Evolutionary conservation across 2,329 filamentous ascomycete genomes (phyloP), one percentile per base, ranked within the genome.

Genomic region (Ophiostoma ulmi): DNA sequence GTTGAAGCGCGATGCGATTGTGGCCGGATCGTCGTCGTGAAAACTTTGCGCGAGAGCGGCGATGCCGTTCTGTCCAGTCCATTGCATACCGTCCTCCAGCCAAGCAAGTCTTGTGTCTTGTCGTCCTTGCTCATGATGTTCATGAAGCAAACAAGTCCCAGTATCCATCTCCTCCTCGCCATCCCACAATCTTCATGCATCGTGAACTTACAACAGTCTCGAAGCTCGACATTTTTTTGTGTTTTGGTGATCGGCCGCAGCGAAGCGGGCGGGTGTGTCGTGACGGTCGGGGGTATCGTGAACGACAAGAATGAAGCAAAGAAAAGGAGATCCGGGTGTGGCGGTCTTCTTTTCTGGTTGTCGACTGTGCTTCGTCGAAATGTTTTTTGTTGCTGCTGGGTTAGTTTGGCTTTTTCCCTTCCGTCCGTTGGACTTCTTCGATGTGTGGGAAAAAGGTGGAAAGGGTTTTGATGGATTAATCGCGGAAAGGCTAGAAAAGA

Each of bases 141-240:
- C 17, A 11, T 48, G 20, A 48, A 39, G 48, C 65, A 65, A 8
- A 11, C n/a, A n/a, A 58, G 58, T 17, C 58, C 14, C 58, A 31
- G 26, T 58, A 26, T 31, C 14, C 52, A 10, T 20, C 7, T 26
- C 22, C 61, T 35, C 10, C 14, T 36, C 31, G 61, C 7, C 61
- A 65, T 65, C 63, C 58, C 35, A 13, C 35, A 20, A 41, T 39
- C 5, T 31, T 20, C 7, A 64, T 64, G 61, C 61, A 64, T 64
- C 38, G 38, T 67, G 36, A 71, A 90, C 88, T 89, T 84, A 90
- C 88, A 85, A 89, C 87, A 82, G 83, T 81, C 85, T 90, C 88
- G 83, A 90, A 90, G 79, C 85, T 86, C 81, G 87, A 89, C 87
- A 90, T 89, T 80, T 84, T 84, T 81, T 84, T 87, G 41, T 69